A percentile compares a stretch with the other conserved stretches of the same genome.
Evolutionary conservation across 2,329 filamentous ascomycete genomes (phyloP).

Genomic region (Cryphonectria carpinicola): DNA sequence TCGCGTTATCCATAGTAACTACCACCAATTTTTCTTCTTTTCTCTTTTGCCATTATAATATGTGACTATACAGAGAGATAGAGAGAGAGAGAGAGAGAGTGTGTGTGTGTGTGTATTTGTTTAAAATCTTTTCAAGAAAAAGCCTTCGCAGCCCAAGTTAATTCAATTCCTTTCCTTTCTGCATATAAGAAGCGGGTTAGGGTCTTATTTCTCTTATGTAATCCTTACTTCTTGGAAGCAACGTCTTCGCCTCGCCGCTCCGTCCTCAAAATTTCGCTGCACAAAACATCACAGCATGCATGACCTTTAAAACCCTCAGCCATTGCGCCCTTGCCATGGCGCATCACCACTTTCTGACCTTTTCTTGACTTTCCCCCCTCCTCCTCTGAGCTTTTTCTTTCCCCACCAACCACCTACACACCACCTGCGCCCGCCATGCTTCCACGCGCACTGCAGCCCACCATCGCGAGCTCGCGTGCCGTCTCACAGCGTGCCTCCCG

Average conservation of each 20-base stretch:
- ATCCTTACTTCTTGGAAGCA: neutral
- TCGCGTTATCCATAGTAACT: neutral
- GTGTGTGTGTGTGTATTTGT: too few species aligned
- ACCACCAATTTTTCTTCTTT: neutral
- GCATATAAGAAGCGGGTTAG: neutral
- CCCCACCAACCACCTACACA: neutral
- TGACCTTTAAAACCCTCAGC: conserved; percentile 18
- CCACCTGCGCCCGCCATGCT: conserved; percentile 15
- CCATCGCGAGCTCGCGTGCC: conserved; percentile 20
- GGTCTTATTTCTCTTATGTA: conserved; percentile 7
- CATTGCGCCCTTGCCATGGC: conserved; percentile 25
- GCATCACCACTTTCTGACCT: conserved; percentile 12
- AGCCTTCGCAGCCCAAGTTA: neutral
- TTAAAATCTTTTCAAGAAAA: neutral
- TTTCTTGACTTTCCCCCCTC: conserved; percentile 16
- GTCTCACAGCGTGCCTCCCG: conserved; percentile 1
- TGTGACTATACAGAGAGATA: too few species aligned
- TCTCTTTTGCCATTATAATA: too few species aligned
- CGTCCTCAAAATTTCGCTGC: conserved; percentile 28
- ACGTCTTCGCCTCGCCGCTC: neutral
- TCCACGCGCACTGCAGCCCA: conserved; percentile 21
- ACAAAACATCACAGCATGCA: conserved; percentile 24
- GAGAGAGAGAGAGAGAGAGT: too few species aligned
- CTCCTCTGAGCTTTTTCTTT: neutral
- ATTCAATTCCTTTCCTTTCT: too few species aligned